A percentile compares a stretch with the other conserved stretches of the same genome.
Evolutionary conservation across 108 stramenopile genomes (phyloP).

Genomic region (Nannochloropsis gaditana): DNA sequence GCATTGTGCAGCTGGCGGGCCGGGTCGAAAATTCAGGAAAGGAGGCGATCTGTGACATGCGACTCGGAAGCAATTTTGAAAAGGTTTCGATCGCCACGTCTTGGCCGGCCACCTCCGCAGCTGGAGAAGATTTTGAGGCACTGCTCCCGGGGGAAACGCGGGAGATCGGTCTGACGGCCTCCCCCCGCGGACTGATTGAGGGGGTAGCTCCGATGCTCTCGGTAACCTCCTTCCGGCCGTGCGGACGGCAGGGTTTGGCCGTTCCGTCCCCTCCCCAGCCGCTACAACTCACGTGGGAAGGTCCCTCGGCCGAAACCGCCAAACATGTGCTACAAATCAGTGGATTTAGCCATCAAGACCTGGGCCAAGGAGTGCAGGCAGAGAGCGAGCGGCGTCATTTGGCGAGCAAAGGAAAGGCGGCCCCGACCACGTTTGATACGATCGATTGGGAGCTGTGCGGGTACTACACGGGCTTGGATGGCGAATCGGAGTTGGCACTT

Average conservation of each 20-base stretch:
- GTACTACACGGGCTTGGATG: neutral
- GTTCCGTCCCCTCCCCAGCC: neutral
- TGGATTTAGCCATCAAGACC: neutral
- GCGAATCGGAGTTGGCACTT: neutral
- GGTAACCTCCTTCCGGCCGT: neutral
- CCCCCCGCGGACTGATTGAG: neutral
- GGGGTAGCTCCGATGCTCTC: neutral
- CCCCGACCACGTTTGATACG: conserved; percentile 6
- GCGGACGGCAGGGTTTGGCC: neutral
- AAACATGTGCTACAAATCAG: neutral
- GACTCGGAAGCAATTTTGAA: neutral
- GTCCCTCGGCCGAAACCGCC: neutral
- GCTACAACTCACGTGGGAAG: neutral
- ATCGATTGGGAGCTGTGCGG: conserved; percentile 17
- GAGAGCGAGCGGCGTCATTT: neutral
- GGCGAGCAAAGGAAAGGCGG: neutral
- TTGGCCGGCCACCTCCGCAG: neutral
- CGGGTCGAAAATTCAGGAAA: conserved; percentile 4
- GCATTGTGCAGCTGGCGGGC: conserved; percentile 2
- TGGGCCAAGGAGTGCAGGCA: neutral
- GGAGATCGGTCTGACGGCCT: neutral
- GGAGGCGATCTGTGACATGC: neutral
- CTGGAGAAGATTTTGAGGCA: neutral
- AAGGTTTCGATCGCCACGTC: conserved; percentile 3
- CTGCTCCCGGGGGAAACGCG: neutral